Conservation (phyloP, 139 green algal species). For the Micromonas commoda region DNA sequence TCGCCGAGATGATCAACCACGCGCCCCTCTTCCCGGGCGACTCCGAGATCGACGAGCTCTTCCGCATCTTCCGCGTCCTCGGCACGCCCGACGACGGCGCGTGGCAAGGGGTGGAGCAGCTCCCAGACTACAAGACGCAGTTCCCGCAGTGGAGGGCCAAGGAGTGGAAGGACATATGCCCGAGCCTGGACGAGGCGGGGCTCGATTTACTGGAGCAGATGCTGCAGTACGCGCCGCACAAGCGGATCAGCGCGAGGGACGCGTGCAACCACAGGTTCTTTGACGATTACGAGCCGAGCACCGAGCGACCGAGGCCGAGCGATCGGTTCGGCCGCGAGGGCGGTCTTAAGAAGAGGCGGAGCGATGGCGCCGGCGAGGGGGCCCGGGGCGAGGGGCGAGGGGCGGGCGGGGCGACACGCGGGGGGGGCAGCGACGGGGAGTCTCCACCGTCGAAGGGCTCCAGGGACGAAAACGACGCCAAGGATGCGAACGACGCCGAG, state of each 20-base stretch:
- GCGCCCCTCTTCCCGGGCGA: constrained; percentile 72
- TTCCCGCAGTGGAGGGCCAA: constrained; percentile 47
- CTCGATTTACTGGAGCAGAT: constrained; percentile 26
- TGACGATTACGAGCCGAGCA: constrained; percentile 18
- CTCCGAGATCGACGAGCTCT: constrained; percentile 57
- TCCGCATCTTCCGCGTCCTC: constrained; percentile 42
- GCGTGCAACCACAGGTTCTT: constrained; percentile 40
- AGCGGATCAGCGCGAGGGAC: constrained; percentile 31
- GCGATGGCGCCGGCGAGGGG: too few species aligned
- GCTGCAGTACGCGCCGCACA: constrained; percentile 37
- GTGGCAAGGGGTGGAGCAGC: constrained; percentile 43
- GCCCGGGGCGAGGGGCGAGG: too few species aligned
- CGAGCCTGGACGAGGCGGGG: constrained; percentile 21
- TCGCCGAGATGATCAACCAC: constrained; percentile 88
- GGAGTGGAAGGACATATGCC: constrained; percentile 24
- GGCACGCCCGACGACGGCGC: constrained; percentile 41
- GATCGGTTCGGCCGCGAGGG: too few species aligned
- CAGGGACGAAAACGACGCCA: too few species aligned
- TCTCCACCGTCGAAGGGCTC: too few species aligned
- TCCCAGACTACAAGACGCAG: constrained; percentile 43
- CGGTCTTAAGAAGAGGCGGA: too few species aligned
- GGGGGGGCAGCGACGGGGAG: too few species aligned
- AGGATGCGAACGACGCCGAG: too few species aligned
- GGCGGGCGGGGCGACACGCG: too few species aligned
- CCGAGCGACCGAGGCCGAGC: too few species aligned